Base-by-base conservation (phyloP, 2,329 filamentous ascomycete species). In the Ceratocystis eucalypticola region DNA sequence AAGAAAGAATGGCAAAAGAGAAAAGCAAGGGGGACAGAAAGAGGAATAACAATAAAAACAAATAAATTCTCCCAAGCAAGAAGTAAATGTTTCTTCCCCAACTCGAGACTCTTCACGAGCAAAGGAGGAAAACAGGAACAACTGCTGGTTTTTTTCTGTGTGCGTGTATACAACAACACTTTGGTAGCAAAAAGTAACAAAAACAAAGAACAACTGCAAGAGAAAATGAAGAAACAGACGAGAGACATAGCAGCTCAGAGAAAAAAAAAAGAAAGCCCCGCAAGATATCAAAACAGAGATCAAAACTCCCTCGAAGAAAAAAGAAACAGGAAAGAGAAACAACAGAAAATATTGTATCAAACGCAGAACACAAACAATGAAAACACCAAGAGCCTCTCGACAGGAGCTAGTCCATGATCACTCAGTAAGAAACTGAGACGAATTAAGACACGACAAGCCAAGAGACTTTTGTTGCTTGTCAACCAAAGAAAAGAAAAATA, bases 261-360 rank as follows among this genome's bases (percentile, higher is more conserved):
- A 64, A 41, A 53, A 12, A 33, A 64, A 64, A 50, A 33, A 2
- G 20, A 61, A 53, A 65, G 64, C 61, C 66, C 62, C 65, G 66
- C 44, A 68, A 70, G 68, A 67, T 69, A 70, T 72, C 67, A 67
- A 72, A 41, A 67, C 25, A 30, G 48, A 48, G 28, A 55, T 41
- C 37, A 55, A 50, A 59, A 59, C 53, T 59, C 53, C 53, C 53
- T 37, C 22, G 30, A 63, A 33, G 41, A 53, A 53, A 66, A 74
- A 72, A 75, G 67, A 41, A 12, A 63, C 65, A 62, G 66, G 67
- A 71, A 75, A 71, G 33, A 45, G 50, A 62, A 55, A 61, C 66
- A 25, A 44, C 64, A 65, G 67, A 65, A 61, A 59, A 68, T 33
- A 66, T 61, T 65, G 57, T 69, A 66, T 65, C 66, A 55, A 53